Base-by-base conservation (phyloP, 192 early-diverging fungal genomes). In the Linnemannia schmuckeri region DNA sequence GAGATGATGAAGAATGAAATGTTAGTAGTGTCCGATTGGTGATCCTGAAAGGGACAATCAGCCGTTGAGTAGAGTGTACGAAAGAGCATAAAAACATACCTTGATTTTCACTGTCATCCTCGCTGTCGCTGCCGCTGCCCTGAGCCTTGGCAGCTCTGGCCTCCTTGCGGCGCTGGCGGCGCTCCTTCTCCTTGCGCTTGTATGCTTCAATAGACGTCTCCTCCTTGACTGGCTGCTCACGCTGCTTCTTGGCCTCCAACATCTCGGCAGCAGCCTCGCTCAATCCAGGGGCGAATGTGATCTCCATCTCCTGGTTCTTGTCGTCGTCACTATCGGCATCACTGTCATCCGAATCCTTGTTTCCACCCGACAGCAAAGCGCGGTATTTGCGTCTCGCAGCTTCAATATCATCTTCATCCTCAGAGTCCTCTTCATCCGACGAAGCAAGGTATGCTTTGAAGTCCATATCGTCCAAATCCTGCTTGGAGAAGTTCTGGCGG, bases 241-340 rank as follows among this genome's bases (percentile, higher is more conserved):
- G 63, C 72, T 79, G 91, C 66, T 92, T 89, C 77, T 91, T 93
- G 78, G 92, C 90, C 44, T 91, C 89, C 71, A 95, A 78, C 46
- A 91, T 76, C 9, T 91, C 90, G 1, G 92, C 92, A 0, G 91
- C 92, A 37, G 88, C 90, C 83, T 97, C 96, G 79, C 94, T 96
- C 57, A 99, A 87, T 40, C 97, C 98, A 38, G 98, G 97, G 22
- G 95, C 92, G 81, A 99, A 99, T 18, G 97, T 97, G 75, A 99
- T 98, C 88, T 99, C 96, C 96, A 98, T 94, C 37, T 97, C 96
- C 38, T 93, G 89, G 73, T 92, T 90, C 68, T 91, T 89, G 68
- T 89, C 88, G 47, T 90, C 88, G 52, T 88, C 80, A 40, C 70
- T 79, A 22, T 91, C 87, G 20, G 74, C 80, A 54, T 83, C 88